Evolutionary conservation across 257 asterid genomes (phyloP), one percentile per base, ranked within the genome.

Genomic region (Scutellaria galericulata): DNA sequence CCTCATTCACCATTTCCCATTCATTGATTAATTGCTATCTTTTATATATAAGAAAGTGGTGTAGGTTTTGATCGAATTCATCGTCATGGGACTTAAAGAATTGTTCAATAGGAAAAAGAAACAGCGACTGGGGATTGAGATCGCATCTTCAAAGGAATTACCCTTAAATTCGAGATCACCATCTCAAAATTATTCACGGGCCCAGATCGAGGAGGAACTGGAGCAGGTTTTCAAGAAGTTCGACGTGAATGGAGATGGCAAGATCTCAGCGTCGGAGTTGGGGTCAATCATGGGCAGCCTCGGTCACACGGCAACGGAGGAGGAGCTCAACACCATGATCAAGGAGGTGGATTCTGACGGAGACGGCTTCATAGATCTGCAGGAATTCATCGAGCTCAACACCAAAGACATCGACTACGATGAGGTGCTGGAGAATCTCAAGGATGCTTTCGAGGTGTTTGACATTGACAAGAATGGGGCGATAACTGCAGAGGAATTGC

Each of bases 331-430:
- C 15, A 56, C 6, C 42, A 56, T 58, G 65, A 58, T 58, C 46
- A 31, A 31, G 65, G 65, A 58, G 65, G 45, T 31, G 46, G 65
- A 58, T 14, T 31, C 46, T 2, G 63, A 56, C 15, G 63, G 63
- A 0, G 63, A 56, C 15, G 63, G 63, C 7, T 56, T 56, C 63
- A 58, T 58, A 13, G 65, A 58, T 12, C 46, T 58, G 46, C 22
- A 58, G 65, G 65, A 58, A 5, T 58, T 58, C 65, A 58, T 58
- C 18, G 65, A 58, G 65, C 65, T 58, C 46, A 58, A 58, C 65
- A 58, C 65, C 22, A 58, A 35, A 7, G 46, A 58, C 65, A 7
- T 58, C 10, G 64, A 58, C 64, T 13, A 58, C 10, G 64, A 58
- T 5, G 64, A 31, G 45, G 64, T n/a, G 46, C 46, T 58, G 65